These are phyloP conservation scores for Tricholoma sp. DNA, from an alignment of 768 basidiomycete genomes.

Conservation along the genomic window DNA sequence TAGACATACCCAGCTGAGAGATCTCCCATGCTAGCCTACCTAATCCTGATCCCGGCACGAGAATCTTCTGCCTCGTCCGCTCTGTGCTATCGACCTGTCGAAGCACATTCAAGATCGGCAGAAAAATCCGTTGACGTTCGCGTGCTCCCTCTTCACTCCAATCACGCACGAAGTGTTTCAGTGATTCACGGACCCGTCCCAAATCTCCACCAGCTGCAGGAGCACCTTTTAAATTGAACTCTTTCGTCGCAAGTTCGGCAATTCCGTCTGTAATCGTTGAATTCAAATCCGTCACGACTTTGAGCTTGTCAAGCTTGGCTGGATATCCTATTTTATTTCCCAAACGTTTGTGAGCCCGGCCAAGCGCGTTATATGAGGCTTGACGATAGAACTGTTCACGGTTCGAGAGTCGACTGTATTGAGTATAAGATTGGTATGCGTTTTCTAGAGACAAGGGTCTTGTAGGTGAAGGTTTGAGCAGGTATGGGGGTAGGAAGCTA, in stretches of 20 bases:
- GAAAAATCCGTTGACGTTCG: constrained; percentile 54
- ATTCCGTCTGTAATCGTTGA: constrained; percentile 34
- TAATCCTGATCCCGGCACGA: constrained; percentile 63
- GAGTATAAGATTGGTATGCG: constrained; percentile 38
- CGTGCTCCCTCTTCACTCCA: constrained; percentile 55
- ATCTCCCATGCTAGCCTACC: constrained; percentile 69
- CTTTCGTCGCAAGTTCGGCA: constrained; percentile 28
- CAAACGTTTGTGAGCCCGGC: constrained; percentile 41
- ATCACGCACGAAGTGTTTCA: constrained; percentile 69
- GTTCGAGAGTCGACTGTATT: constrained; percentile 37
- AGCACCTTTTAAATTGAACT: constrained; percentile 18
- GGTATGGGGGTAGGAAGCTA: constrained; percentile 20
- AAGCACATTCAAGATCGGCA: constrained; percentile 51
- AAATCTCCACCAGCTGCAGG: constrained; percentile 29
- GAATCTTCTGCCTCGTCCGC: constrained; percentile 34
- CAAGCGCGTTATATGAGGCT: constrained; percentile 36
- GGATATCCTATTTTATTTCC: constrained; percentile 51
- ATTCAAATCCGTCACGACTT: constrained; percentile 36
- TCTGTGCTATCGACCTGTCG: constrained; percentile 20
- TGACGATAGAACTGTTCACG: constrained; percentile 38
- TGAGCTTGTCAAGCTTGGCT: constrained; percentile 42
- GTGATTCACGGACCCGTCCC: constrained; percentile 47
- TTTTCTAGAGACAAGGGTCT: constrained; percentile 40
- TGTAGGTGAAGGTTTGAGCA: constrained; percentile 13
- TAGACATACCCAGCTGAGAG: constrained; percentile 44